Evolutionary conservation across 1,139 yeast genomes (phyloP), one percentile per base, ranked within the genome.

Genomic region (Scheffersomyces cryptocercus): DNA sequence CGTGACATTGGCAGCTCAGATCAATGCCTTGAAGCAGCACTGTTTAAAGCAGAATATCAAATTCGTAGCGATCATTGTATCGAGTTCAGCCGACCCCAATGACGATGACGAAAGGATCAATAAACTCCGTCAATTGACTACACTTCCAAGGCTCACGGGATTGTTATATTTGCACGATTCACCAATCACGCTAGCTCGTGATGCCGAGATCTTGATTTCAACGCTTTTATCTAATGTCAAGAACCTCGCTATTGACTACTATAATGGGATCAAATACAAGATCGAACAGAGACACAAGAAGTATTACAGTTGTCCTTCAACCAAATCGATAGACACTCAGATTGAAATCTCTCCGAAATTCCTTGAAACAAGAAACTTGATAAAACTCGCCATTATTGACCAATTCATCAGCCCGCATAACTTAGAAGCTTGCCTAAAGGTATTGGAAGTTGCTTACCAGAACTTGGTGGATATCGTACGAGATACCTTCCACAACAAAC

Each of bases 331-430:
- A 3, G 66, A 65, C 31, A 70, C 77, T 0, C 52, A 55, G 4
- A 54, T 73, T 3, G 64, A 60, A 38, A 48, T 74, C 24, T 58
- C 72, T 0, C 79, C 79, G 1, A 60, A 59, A 43, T 68, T 69
- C 38, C 57, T 73, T 13, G 79, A 71, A 43, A 64, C 74, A 0
- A 55, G 79, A 37, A 73, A 71, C 48, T 47, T 66, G 37, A 61
- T 73, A 30, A 74, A 74, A 46, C 73, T 62, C 41, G 73, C 67
- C 1, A 53, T 72, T 14, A 62, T 73, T 8, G 48, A 54, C 32
- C 74, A 73, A 48, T 65, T 67, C 37, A 52, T 58, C n/a, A 53
- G 59, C 42, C 69, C 75, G 1, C 67, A 66, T 40, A 66, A 69
- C 45, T 48, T 72, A 33, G 76, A 70, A 38, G 45, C 61, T 0